A percentile compares a stretch with the other conserved stretches of the same genome.
phyloP scores from a whole-genome alignment of 2,329 filamentous ascomycete genomes.

The Triangularia setosa region DNA sequence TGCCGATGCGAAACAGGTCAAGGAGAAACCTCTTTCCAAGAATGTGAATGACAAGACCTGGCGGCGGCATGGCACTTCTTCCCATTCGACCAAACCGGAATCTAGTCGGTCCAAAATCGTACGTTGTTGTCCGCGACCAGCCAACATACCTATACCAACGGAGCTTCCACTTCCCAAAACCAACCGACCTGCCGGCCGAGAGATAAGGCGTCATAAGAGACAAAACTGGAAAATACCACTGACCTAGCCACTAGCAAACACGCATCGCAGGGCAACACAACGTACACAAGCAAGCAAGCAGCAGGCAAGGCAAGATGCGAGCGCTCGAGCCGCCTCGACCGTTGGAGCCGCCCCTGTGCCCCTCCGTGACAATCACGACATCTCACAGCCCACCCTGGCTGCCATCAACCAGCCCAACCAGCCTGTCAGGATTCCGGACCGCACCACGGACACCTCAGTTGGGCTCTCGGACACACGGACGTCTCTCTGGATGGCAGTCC shows the following conservation, averaged over 20 bases:
- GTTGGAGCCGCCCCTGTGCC: slow-evolving; percentile 4
- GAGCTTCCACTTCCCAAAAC: background rate
- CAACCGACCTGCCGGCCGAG: background rate
- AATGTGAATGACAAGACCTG: background rate
- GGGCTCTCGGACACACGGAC: background rate
- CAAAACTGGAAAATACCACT: background rate
- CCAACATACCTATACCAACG: background rate
- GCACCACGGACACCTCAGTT: slow-evolving; percentile 4
- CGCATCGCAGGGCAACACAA: background rate
- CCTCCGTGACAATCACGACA: background rate
- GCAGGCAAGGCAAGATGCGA: background rate
- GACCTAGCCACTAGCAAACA: background rate
- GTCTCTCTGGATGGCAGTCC: background rate
- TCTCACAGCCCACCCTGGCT: background rate
- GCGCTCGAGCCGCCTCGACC: slow-evolving; percentile 7
- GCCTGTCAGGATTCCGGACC: slow-evolving; percentile 7
- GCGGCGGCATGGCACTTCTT: slow-evolving; percentile 11
- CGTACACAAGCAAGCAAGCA: background rate
- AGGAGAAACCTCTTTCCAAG: background rate
- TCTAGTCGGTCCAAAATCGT: slow-evolving; percentile 1
- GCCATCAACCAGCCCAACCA: background rate
- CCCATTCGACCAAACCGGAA: slow-evolving; percentile 16
- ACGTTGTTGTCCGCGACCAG: background rate
- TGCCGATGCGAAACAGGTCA: background rate
- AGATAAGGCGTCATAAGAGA: background rate